These are phyloP conservation scores for Umbelopsis sp. DNA, from an alignment of 192 early-diverging fungal species.

Conservation along the genomic window DNA sequence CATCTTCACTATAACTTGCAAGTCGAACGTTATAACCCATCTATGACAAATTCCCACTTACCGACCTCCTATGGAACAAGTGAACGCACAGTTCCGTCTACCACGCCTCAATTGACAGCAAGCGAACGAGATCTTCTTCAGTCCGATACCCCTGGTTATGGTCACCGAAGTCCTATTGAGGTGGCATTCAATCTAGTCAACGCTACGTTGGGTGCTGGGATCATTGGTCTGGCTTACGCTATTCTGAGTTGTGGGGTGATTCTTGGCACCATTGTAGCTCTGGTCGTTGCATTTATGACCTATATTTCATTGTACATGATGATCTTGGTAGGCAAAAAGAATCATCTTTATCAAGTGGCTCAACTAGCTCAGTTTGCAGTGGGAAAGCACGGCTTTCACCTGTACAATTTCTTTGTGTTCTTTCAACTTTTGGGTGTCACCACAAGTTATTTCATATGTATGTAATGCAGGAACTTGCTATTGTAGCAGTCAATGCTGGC, in stretches of 20 bases:
- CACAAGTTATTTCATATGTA: slow-evolving; percentile 64
- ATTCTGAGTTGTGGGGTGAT: slow-evolving; percentile 50
- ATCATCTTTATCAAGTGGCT: slow-evolving; percentile 59
- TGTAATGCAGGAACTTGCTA: slow-evolving; percentile 3
- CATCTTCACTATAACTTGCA: no score
- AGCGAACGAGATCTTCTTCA: slow-evolving; percentile 31
- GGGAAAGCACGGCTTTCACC: slow-evolving; percentile 53
- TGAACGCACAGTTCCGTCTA: neutral
- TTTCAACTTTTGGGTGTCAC: slow-evolving; percentile 63
- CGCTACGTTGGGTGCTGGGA: slow-evolving; percentile 69
- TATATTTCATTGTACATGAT: slow-evolving; percentile 57
- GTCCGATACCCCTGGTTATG: slow-evolving; percentile 42
- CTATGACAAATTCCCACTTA: slow-evolving; percentile 14
- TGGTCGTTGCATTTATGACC: slow-evolving; percentile 51
- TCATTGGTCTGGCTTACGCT: slow-evolving; percentile 54
- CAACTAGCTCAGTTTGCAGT: slow-evolving; percentile 50
- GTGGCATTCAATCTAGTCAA: slow-evolving; percentile 69
- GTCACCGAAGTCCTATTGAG: slow-evolving; percentile 40
- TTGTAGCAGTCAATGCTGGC: neutral
- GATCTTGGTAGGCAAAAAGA: slow-evolving; percentile 54
- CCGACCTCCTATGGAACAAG: neutral
- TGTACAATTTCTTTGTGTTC: slow-evolving; percentile 57
- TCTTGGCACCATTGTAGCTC: slow-evolving; percentile 49
- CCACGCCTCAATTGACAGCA: slow-evolving; percentile 16
- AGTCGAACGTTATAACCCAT: no score